Conservation (phyloP, 768 basidiomycete species). For the Collybiopsis confluens region DNA sequence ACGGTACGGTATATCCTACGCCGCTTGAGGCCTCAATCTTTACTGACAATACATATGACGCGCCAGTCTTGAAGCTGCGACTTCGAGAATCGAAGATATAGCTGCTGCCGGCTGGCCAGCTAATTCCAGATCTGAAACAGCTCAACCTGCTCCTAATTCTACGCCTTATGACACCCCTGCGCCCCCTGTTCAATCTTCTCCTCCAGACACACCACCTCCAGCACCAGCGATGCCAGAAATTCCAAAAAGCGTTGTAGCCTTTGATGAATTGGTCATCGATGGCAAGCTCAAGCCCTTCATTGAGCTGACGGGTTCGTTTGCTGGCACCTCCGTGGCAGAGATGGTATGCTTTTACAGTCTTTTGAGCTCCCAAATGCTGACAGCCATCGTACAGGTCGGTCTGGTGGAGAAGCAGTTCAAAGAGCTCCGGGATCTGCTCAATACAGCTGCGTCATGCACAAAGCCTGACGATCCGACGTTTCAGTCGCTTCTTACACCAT, state of each 20-base stretch:
- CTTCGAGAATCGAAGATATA: constrained; percentile 90
- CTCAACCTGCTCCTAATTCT: not conserved
- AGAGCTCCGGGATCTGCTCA: constrained; percentile 65
- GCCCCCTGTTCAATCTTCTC: constrained; percentile 24
- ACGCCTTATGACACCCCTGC: constrained; percentile 11
- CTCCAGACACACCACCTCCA: constrained; percentile 32
- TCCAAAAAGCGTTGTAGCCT: constrained; percentile 65
- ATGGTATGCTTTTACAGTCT: constrained; percentile 50
- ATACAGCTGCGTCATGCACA: constrained; percentile 65
- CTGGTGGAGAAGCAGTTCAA: constrained; percentile 65
- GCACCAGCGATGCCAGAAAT: constrained; percentile 18
- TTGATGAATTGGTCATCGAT: constrained; percentile 68
- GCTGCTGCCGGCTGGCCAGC: constrained; percentile 36
- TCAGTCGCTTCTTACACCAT: constrained; percentile 56
- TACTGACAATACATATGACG: constrained; percentile 20
- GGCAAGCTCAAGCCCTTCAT: constrained; percentile 73
- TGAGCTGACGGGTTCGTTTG: constrained; percentile 66
- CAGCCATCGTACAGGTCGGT: constrained; percentile 44
- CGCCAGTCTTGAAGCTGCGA: constrained; percentile 83
- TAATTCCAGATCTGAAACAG: constrained; percentile 10
- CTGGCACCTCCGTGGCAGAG: constrained; percentile 64
- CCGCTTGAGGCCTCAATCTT: constrained; percentile 9
- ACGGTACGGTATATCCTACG: constrained; percentile 46
- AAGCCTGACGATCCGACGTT: constrained; percentile 69
- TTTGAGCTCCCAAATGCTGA: not conserved